Conservation (phyloP, 257 asterid species). For the Coffea eugenioides region DNA sequence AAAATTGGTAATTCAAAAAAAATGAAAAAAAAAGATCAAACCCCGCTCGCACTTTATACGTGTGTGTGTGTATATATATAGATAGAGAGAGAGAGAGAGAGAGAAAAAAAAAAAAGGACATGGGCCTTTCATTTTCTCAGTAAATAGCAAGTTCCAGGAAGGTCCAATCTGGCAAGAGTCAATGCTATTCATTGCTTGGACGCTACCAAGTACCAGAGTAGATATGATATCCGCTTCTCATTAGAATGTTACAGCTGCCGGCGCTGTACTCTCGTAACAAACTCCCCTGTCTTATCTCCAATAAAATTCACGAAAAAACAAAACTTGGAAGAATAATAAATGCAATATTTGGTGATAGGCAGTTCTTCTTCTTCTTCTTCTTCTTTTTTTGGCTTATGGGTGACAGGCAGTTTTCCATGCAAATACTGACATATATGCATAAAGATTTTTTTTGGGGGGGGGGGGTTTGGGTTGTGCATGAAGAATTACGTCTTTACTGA, state of each 20-base stretch:
- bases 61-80: no score
- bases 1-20: no score
- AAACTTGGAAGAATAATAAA: not conserved
- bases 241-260: constrained; percentile 13
- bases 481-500: not conserved
- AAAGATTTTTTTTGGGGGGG: not conserved
- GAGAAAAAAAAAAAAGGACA: no score
- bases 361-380: not conserved
- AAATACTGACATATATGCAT: no score
- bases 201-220: not conserved
- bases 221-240: not conserved
- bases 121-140: not conserved
- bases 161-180: not conserved
- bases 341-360: not conserved
- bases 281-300: not conserved
- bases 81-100: no score
- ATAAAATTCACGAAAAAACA: not conserved
- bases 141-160: not conserved
- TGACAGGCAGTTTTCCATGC: not conserved
- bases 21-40: no score
- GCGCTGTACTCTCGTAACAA: not conserved
- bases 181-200: not conserved
- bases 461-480: no score
- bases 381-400: no score
- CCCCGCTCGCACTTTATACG: no score